Evolutionary conservation across 495 filamentous ascomycete species (phyloP), one percentile per base, ranked within the genome.

Genomic region (Penicillium tannophilum): DNA sequence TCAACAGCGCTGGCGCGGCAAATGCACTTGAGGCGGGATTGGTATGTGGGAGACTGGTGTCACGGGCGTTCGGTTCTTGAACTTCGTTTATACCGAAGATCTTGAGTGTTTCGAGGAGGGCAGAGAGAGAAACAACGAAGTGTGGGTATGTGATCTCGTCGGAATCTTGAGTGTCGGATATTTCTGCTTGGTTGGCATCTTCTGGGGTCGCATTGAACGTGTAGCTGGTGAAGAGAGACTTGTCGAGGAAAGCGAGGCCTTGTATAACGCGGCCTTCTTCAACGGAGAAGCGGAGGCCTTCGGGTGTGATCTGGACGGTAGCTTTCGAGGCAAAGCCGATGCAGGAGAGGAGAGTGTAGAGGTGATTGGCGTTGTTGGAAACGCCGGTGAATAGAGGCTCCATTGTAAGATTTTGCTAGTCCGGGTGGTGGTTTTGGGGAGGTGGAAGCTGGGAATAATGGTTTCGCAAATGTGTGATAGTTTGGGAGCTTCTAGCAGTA

Each of bases 81-180:
- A 83, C 68, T 62, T 96, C 91, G 45, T 86, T 86, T 58, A 91
- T 83, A 48, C 90, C 89, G 67, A 98, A 93, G 42, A 98, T 97
- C 64, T 96, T 93, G 28, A 98, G 81, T 9, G 92, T 96, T 77
- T 98, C 94, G 44, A 98, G 84, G 9, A 98, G 82, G 41, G 93
- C 89, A 1, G 89, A 80, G 41, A 98, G 82, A 11, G 91, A 93
- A 59, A 97, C 87, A 58, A 91, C 88, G 68, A 98, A 98, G 72
- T 53, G 77, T 72, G 64, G 77, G 52, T 75, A 72, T 8, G 62
- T 36, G 28, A 66, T 56, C n/a, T 63, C 61, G 17, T 79, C 70
- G 33, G 70, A 58, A 30, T 76, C 70, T 12, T 64, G 59, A 44
- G 75, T 68, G 20, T 76, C 72, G 35, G 75, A 71, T 9, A 71